Percentiles rank a stretch among this genome's conserved stretches.
These are phyloP conservation scores for Styphnolobium japonicum DNA, from an alignment of 306 rosid species.

Conservation along the genomic window DNA sequence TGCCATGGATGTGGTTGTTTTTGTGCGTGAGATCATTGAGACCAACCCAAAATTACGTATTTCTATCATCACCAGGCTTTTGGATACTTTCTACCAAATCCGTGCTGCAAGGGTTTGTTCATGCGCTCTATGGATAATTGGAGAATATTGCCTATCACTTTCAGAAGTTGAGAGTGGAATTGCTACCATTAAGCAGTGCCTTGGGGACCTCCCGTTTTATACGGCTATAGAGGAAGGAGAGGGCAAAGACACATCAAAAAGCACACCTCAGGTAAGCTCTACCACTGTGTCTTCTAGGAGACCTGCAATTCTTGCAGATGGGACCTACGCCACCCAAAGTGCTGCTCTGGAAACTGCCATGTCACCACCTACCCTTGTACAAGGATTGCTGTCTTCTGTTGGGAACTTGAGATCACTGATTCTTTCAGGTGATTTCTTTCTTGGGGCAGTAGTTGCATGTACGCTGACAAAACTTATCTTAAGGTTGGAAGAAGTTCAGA, in stretches of 20 bases:
- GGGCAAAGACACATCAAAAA: conserved; percentile 59
- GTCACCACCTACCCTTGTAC: conserved; percentile 82
- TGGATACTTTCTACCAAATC: conserved; percentile 94
- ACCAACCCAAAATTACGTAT: conserved; percentile 89
- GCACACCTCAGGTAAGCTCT: conserved; percentile 54
- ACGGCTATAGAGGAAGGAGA: conserved; percentile 77
- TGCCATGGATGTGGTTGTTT: conserved; percentile 85
- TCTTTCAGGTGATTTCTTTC: conserved; percentile 94
- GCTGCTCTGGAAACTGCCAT: conserved; percentile 92
- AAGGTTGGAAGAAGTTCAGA: conserved; percentile 93
- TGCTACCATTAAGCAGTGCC: conserved; percentile 73
- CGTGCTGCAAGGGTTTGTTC: conserved; percentile 91
- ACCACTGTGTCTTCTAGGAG: conserved; percentile 82
- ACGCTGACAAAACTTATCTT: conserved; percentile 84
- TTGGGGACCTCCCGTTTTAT: conserved; percentile 93
- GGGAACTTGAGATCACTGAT: conserved; percentile 91
- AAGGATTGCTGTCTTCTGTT: conserved; percentile 67
- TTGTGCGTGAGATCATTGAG: conserved; percentile 92
- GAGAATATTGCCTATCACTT: conserved; percentile 86
- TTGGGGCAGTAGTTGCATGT: conserved; percentile 85
- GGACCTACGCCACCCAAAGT: conserved; percentile 99
- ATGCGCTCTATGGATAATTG: conserved; percentile 95
- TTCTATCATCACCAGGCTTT: conserved; percentile 81
- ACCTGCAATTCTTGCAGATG: conserved; percentile 94
- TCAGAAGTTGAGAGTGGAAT: conserved; percentile 93